Conservation (phyloP, 768 basidiomycete species). For the Trametes maxima region DNA sequence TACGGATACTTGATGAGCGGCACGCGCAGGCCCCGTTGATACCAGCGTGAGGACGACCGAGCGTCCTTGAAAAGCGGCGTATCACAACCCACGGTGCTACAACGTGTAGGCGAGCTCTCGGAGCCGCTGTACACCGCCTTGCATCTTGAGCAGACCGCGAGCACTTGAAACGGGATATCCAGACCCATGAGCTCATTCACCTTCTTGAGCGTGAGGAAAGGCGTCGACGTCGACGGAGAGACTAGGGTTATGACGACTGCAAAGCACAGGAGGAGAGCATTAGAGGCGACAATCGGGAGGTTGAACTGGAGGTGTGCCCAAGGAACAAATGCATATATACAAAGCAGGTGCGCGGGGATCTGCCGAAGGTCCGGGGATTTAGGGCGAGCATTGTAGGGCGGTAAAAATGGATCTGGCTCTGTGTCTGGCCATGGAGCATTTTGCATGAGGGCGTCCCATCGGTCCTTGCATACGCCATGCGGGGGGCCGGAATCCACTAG, state of each 20-base stretch:
- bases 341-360: neutral
- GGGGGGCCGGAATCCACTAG: neutral
- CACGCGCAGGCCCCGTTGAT: neutral
- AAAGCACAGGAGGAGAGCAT: neutral
- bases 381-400: neutral
- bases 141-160: neutral
- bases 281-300: neutral
- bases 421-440: neutral
- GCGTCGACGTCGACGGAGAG: neutral
- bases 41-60: neutral
- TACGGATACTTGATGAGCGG: slow-evolving; percentile 5
- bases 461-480: neutral
- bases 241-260: neutral
- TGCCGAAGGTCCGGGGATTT: too few relatives aligned
- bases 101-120: neutral
- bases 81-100: neutral
- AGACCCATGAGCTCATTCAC: neutral
- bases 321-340: neutral
- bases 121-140: neutral
- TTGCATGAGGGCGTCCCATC: neutral
- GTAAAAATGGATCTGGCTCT: neutral
- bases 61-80: neutral
- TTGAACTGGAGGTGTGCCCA: neutral
- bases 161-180: neutral
- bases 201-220: neutral